A percentile compares a stretch with the other conserved stretches of the same genome.
These are phyloP conservation scores for Fragilariopsis cylindrus DNA, from an alignment of 108 stramenopile genomes.

Conservation along the genomic window DNA sequence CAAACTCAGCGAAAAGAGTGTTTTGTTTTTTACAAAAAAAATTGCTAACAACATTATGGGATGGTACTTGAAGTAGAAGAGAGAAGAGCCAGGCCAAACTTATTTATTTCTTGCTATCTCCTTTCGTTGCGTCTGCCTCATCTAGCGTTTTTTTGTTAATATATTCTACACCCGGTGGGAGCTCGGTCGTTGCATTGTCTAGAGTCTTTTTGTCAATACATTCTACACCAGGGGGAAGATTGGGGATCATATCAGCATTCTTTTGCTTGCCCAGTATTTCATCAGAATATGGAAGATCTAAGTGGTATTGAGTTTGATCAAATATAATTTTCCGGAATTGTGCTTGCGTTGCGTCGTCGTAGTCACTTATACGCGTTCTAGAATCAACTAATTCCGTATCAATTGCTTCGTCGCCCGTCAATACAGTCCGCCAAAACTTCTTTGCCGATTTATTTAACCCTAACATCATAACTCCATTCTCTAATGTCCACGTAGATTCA, in stretches of 20 bases:
- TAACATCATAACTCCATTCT: slow-evolving; percentile 78
- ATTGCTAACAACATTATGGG: too few relatives aligned
- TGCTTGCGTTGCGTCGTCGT: slow-evolving; percentile 83
- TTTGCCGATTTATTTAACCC: slow-evolving; percentile 77
- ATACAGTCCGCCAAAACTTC: slow-evolving; percentile 20
- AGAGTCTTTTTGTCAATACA: slow-evolving; percentile 63
- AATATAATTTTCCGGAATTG: slow-evolving; percentile 77
- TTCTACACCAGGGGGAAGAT: slow-evolving; percentile 61
- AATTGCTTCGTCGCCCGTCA: slow-evolving; percentile 69
- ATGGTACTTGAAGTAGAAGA: too few relatives aligned
- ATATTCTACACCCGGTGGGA: slow-evolving; percentile 77
- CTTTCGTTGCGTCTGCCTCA: slow-evolving; percentile 25
- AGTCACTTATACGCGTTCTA: slow-evolving; percentile 66
- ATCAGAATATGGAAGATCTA: slow-evolving; percentile 60
- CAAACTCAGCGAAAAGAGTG: too few relatives aligned
- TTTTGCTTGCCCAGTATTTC: slow-evolving; percentile 45
- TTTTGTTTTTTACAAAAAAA: too few relatives aligned
- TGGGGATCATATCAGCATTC: not conserved
- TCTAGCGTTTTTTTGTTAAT: slow-evolving; percentile 67
- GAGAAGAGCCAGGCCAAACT: too few relatives aligned
- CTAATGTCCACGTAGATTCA: slow-evolving; percentile 78
- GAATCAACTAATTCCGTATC: slow-evolving; percentile 81
- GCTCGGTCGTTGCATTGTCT: slow-evolving; percentile 24
- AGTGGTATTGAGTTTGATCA: slow-evolving; percentile 75
- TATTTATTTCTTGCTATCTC: too few relatives aligned